Percentiles rank a stretch among this genome's conserved stretches.
Evolutionary conservation across 2,329 filamentous ascomycete species (phyloP).

Genomic region (Pseudogymnoascus sp.): DNA sequence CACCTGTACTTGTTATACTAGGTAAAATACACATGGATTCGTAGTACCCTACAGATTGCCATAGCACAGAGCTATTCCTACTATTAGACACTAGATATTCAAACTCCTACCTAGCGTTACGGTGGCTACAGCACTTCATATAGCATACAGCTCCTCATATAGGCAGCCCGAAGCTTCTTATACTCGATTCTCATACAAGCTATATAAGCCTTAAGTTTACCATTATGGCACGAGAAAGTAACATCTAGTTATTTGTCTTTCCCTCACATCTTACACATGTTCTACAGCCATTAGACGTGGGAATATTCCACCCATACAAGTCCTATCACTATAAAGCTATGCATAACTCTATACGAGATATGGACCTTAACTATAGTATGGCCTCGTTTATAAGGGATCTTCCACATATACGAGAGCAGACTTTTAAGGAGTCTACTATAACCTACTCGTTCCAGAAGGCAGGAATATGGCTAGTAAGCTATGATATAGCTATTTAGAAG

Average conservation of each 20-base stretch:
- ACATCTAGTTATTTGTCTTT: neutral
- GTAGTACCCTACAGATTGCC: too few relatives aligned
- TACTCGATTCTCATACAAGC: neutral
- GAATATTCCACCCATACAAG: neutral
- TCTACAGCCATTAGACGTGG: neutral
- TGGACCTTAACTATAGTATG: neutral
- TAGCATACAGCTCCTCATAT: too few relatives aligned
- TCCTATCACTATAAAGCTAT: neutral
- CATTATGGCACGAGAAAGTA: neutral
- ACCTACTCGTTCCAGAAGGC: too few relatives aligned
- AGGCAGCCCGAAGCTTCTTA: neutral
- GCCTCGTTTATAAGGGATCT: neutral
- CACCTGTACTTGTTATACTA: too few relatives aligned
- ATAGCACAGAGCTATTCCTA: neutral
- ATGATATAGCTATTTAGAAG: too few relatives aligned
- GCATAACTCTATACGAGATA: neutral
- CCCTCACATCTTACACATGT: slow-evolving; percentile 4
- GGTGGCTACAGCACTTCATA: neutral
- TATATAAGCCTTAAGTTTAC: neutral
- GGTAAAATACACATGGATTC: too few relatives aligned
- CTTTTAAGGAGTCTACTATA: neutral
- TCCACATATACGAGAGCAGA: neutral
- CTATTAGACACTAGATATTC: neutral
- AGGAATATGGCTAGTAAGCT: too few relatives aligned
- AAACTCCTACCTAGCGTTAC: neutral